Percentiles rank a stretch among this genome's conserved stretches.
phyloP scores from a whole-genome alignment of 75 land plant genomes.

The Cupressus sempervirens region DNA sequence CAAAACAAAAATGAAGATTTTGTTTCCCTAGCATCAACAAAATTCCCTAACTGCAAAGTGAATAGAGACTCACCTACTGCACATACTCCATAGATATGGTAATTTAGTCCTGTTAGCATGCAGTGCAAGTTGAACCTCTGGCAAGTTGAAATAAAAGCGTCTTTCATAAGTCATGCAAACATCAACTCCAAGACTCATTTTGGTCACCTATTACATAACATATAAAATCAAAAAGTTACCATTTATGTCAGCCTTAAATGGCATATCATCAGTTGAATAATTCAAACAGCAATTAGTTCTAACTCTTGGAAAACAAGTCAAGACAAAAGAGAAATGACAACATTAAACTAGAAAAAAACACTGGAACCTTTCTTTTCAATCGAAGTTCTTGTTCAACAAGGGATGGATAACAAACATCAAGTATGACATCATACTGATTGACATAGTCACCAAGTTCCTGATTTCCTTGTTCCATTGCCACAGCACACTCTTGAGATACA shows the following conservation, averaged over 20 bases:
- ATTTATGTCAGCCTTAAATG: background rate
- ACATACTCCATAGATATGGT: slow-evolving; percentile 83
- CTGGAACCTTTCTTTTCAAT: slow-evolving; percentile 44
- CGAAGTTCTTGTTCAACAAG: slow-evolving; percentile 70
- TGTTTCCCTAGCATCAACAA: background rate
- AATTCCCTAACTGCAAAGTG: background rate
- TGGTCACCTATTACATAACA: slow-evolving; percentile 23
- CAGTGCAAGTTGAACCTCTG: slow-evolving; percentile 92
- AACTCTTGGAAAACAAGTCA: background rate
- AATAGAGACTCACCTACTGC: slow-evolving; percentile 56
- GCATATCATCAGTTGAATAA: background rate
- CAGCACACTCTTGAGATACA: slow-evolving; percentile 38
- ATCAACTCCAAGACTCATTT: slow-evolving; percentile 73
- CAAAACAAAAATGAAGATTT: background rate
- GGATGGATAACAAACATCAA: slow-evolving; percentile 77
- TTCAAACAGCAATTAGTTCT: background rate
- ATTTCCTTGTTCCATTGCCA: slow-evolving; percentile 46
- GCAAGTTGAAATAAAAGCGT: slow-evolving; percentile 79
- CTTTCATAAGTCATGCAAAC: slow-evolving; percentile 79
- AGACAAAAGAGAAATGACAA: background rate
- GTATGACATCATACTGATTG: slow-evolving; percentile 62
- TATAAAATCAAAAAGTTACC: background rate
- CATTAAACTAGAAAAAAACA: background rate
- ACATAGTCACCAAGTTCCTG: slow-evolving; percentile 60
- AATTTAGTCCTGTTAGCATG: slow-evolving; percentile 89